Conservation (phyloP, 139 green algal species). For the Chlamydomonas urium region DNA sequence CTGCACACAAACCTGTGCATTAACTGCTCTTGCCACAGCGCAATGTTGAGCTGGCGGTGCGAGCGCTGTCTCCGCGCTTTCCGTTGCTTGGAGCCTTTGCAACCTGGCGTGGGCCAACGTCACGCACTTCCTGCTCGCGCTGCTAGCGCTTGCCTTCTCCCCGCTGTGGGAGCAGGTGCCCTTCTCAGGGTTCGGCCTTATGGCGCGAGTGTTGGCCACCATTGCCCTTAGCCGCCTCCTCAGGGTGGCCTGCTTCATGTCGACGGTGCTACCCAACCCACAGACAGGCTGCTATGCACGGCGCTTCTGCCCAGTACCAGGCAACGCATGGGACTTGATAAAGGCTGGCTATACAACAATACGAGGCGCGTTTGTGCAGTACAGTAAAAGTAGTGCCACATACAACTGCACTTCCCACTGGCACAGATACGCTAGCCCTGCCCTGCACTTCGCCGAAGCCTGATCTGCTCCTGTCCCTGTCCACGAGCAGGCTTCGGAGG, state of each 20-base stretch:
- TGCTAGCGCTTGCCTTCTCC: constrained; percentile 59
- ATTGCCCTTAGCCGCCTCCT: constrained; percentile 54
- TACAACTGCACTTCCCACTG: no score
- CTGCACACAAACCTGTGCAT: neutral
- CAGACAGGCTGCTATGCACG: constrained; percentile 59
- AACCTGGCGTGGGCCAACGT: constrained; percentile 38
- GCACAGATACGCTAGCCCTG: no score
- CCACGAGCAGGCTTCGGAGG: constrained; percentile 47
- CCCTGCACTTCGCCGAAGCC: no score
- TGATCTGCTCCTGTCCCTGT: no score
- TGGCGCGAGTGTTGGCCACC: constrained; percentile 57
- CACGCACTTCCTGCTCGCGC: constrained; percentile 57
- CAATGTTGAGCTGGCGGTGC: constrained; percentile 52
- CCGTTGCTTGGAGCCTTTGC: constrained; percentile 22
- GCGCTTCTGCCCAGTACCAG: constrained; percentile 62
- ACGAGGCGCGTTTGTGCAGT: constrained; percentile 13
- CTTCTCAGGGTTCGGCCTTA: constrained; percentile 46
- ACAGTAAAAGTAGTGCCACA: no score
- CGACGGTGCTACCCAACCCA: constrained; percentile 75
- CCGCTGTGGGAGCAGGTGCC: constrained; percentile 57
- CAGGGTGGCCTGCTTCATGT: constrained; percentile 69
- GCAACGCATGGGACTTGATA: constrained; percentile 50
- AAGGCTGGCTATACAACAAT: constrained; percentile 44
- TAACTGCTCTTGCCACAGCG: constrained; percentile 31
- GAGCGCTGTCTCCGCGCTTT: constrained; percentile 1